Base-by-base conservation (phyloP, 805 yeast genomes). In the Myxozyma melibiosi region DNA sequence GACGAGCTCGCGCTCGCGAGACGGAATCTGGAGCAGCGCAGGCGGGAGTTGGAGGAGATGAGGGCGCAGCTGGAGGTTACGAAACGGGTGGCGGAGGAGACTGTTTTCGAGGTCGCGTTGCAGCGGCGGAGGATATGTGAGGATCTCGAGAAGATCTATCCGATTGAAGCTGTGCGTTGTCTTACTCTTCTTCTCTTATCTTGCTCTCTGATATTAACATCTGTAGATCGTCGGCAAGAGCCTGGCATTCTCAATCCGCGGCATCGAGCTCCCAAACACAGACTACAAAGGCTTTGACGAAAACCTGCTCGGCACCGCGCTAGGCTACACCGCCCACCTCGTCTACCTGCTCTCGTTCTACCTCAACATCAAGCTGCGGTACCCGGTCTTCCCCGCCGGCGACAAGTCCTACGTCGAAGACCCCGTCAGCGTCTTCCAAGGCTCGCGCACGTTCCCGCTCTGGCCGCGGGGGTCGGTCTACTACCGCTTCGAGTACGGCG, bases 401-500 rank as follows among this genome's bases (percentile, higher is more conserved):
- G 76, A 80, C 22, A 75, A 72, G 49, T 77, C 82, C 0, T 79
- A 74, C 57, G 75, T 81, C 22, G 67, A 73, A 34, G 84, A 81
- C 65, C 79, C 80, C 1, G 75, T 81, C 14, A 74, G 80, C 33
- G 67, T 68, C 18, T 70, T 76, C 25, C 73, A 67, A 59, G 78
- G 72, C 14, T 71, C 71, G 40, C 64, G 71, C 9, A 62, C 69
- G 30, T 80, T 79, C 62, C 84, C 84, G 3, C 64, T 81, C 41
- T 80, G 81, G 76, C 71, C 79, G n/a, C 73, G 75, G 16, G 80
- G 78, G 9, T 76, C 71, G 8, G 60, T 72, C 14, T 69, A 72
- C 25, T 73, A 77, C 57, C 68, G 82, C 30, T 80, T 80, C 48
- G 81, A 82, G 55, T 81, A 79, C 66, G 84, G 78, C 0, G 67